Base-by-base conservation (phyloP, 257 asterid genomes). In the Penstemon barbatus region DNA sequence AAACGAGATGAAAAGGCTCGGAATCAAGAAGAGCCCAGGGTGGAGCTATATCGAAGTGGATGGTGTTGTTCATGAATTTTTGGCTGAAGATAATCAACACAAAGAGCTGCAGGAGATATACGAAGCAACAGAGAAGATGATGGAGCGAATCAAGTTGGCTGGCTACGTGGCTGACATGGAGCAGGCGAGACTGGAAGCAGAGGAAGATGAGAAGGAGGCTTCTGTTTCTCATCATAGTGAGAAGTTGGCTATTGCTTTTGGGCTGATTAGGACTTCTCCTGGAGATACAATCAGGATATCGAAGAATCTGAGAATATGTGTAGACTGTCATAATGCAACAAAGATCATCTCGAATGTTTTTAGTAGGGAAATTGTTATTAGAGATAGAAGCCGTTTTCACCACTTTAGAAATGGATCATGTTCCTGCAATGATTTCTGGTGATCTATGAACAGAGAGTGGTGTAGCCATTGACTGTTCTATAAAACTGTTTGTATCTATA, bases 381-480 rank as follows among this genome's bases (percentile, higher is more conserved):
- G 87, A 74, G 89, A 84, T 61, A 56, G 85, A 67, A 84, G 13
- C 74, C 81, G 87, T 0, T 84, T 84, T 46, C 89, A 81, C 66
- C 83, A 79, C 71, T 84, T 79, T 71, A 79, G 55, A 51, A 79
- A 71, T 13, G 89, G 89, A 8, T 65, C 61, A 3, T 84, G 87
- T 73, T 79, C 89, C 12, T 84, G 87, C 75, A 75, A 77, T 9
- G 89, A 84, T 66, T 81, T 76, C 64, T 84, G 89, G 87, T 81
- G 73, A 79, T 76, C 67, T 8, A 18, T n/a, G 57, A 58, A 61
- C 40, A 52, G 37, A 7, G 10, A 61, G 62, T 45, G 68, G 42
- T 57, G 19, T 33, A 57, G 57, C 58, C 13, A 8, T 44, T 57
- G 37, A 49, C 15, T 25, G 54, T 69, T 18, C 18, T 49, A 44